phyloP scores from a whole-genome alignment of 2,329 filamentous ascomycete genomes.

The Arthrobotrys sinensis region DNA sequence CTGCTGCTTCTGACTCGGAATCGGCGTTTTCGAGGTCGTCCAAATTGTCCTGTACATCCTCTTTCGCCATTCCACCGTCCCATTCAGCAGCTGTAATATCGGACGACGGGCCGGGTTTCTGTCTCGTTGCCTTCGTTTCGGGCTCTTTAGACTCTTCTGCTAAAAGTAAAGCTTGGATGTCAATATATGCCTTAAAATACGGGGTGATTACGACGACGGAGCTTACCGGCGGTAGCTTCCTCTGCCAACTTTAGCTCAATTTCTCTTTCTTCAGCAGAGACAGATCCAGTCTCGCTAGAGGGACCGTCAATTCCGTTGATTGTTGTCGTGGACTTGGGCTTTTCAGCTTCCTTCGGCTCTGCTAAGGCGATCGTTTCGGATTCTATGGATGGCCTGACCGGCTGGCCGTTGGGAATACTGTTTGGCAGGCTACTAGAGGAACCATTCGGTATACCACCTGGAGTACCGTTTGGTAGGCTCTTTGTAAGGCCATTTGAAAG shows the following conservation, averaged over 20 bases:
- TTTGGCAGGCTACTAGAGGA: too few species aligned
- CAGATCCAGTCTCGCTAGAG: conserved; percentile 8
- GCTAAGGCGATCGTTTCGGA: not conserved
- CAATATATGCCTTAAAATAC: not conserved
- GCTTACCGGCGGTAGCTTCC: conserved; percentile 37
- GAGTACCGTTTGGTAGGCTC: not conserved
- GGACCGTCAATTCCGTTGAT: conserved; percentile 32
- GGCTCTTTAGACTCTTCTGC: conserved; percentile 25
- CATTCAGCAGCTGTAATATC: conserved; percentile 58
- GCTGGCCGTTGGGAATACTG: not conserved
- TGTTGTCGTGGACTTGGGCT: conserved; percentile 1
- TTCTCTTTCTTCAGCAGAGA: conserved; percentile 33
- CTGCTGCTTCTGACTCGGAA: conserved; percentile 46
- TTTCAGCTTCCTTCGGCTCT: conserved; percentile 30
- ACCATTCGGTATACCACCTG: not conserved
- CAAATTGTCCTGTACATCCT: conserved; percentile 56
- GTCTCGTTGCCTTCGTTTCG: conserved; percentile 15
- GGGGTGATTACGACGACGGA: not conserved
- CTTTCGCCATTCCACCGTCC: conserved; percentile 60
- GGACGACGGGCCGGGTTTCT: conserved; percentile 59
- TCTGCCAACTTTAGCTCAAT: conserved; percentile 34
- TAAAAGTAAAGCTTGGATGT: not conserved
- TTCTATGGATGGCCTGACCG: conserved; percentile 20
- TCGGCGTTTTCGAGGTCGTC: conserved; percentile 59
- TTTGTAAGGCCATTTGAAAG: not conserved